Evolutionary conservation across 768 basidiomycete species (phyloP), one percentile per base, ranked within the genome.

Genomic region (Hortiboletus flavorubellus): DNA sequence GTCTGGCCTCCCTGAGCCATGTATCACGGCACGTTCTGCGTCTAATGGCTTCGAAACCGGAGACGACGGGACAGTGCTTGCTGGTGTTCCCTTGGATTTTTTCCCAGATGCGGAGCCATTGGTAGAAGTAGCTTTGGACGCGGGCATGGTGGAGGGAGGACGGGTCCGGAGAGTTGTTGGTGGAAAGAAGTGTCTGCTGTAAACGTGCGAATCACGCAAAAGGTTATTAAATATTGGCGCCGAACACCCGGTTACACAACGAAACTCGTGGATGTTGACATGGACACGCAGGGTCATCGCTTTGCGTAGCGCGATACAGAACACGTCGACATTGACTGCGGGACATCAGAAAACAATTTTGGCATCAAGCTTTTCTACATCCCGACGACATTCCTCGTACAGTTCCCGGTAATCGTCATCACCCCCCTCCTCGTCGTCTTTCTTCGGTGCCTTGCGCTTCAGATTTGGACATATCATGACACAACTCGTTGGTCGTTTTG

Each of bases 401-500:
- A 89, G 72, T 65, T 92, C 89, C 68, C 80, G 80, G 73, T 91
- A 96, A 66, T 97, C 95, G 53, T 89, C 87, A 57, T 92, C 90
- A 64, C 81, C 82, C 23, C 79, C 83, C 39, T 81, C 86, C 41
- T 84, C 85, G 5, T 71, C 74, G 15, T 75, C 79, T 62, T 88
- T 86, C 65, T 77, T 74, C 64, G 84, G 86, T 45, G 72, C 69
- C 67, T 85, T 89, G 70, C 83, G 84, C 69, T 91, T 91, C 68
- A 84, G 79, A 67, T 87, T 78, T 1, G 91, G 90, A 70, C 90
- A 94, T 49, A 98, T 79, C 85, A 99, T 90, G 5, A 99, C 95
- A 72, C 95, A 98, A 62, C 93, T 96, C 46, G 97, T 99, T 34
- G 97, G 96, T 63, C 97, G 87, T 76, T 99, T 99, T 42, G 97